These are phyloP conservation scores for Kalmanozyma brasiliensis DNA, from an alignment of 1,284 basidiomycete species.

Conservation along the genomic window DNA sequence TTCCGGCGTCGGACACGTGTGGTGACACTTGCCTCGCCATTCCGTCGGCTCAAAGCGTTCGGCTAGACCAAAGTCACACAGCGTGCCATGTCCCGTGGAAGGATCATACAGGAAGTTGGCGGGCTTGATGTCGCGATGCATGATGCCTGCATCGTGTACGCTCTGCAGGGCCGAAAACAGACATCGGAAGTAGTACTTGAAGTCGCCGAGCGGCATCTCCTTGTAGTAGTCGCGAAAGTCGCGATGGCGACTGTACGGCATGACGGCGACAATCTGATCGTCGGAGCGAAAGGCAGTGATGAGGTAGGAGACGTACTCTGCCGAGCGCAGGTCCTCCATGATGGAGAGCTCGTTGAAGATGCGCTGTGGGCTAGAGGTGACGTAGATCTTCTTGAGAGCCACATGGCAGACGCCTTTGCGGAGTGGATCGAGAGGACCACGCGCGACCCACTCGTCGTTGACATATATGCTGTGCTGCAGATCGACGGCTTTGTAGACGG, in stretches of 20 bases:
- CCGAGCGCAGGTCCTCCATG: slow-evolving; percentile 76
- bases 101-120: slow-evolving; percentile 97
- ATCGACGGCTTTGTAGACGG: slow-evolving; percentile 96
- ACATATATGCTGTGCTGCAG: slow-evolving; percentile 79
- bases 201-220: slow-evolving; percentile 76
- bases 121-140: slow-evolving; percentile 98
- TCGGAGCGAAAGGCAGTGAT: slow-evolving; percentile 91
- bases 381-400: slow-evolving; percentile 96
- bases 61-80: slow-evolving; percentile 91
- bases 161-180: slow-evolving; percentile 90
- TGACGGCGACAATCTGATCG: slow-evolving; percentile 93
- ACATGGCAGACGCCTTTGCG: slow-evolving; percentile 75
- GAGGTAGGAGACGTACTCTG: slow-evolving; percentile 73
- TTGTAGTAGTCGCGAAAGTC: slow-evolving; percentile 91
- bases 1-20: slow-evolving; percentile 53
- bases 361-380: slow-evolving; percentile 89
- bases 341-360: slow-evolving; percentile 96
- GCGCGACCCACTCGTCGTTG: slow-evolving; percentile 78
- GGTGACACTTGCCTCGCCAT: slow-evolving; percentile 67
- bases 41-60: slow-evolving; percentile 62
- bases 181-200: slow-evolving; percentile 89
- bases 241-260: slow-evolving; percentile 91
- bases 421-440: slow-evolving; percentile 37
- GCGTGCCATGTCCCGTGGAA: slow-evolving; percentile 80
- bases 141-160: slow-evolving; percentile 86